Conservation (phyloP, 306 rosid genomes). For the Vigna nakashimae region DNA sequence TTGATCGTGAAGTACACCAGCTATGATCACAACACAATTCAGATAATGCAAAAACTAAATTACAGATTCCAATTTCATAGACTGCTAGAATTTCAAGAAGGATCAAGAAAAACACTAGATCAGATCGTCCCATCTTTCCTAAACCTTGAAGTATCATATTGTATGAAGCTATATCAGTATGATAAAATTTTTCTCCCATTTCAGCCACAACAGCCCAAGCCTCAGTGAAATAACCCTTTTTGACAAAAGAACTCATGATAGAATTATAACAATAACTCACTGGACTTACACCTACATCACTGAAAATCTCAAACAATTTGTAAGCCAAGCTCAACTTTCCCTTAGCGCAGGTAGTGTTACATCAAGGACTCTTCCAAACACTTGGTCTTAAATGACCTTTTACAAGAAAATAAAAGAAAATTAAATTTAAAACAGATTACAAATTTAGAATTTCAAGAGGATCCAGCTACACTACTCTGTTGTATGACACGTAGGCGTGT, state of each 20-base stretch:
- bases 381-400: no score
- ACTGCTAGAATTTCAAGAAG: constrained; percentile 44
- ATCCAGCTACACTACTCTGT: no score
- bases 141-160: constrained; percentile 90
- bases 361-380: no score
- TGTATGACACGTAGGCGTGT: no score
- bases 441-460: no score
- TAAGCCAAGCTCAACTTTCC: constrained; percentile 89
- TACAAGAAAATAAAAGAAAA: no score
- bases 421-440: no score
- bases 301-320: constrained; percentile 88
- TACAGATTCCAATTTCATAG: constrained; percentile 21
- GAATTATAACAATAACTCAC: constrained; percentile 84
- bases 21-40: not conserved
- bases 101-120: constrained; percentile 79
- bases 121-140: constrained; percentile 94
- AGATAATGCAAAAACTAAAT: not conserved
- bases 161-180: constrained; percentile 89
- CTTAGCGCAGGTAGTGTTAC: constrained; percentile 28
- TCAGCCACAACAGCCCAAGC: constrained; percentile 75
- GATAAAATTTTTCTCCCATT: constrained; percentile 80
- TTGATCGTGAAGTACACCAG: not conserved
- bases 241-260: constrained; percentile 87
- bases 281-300: constrained; percentile 70
- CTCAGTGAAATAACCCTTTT: constrained; percentile 83